These are phyloP conservation scores for Mortierella sp. DNA, from an alignment of 371 early-diverging fungal genomes.

Conservation along the genomic window DNA sequence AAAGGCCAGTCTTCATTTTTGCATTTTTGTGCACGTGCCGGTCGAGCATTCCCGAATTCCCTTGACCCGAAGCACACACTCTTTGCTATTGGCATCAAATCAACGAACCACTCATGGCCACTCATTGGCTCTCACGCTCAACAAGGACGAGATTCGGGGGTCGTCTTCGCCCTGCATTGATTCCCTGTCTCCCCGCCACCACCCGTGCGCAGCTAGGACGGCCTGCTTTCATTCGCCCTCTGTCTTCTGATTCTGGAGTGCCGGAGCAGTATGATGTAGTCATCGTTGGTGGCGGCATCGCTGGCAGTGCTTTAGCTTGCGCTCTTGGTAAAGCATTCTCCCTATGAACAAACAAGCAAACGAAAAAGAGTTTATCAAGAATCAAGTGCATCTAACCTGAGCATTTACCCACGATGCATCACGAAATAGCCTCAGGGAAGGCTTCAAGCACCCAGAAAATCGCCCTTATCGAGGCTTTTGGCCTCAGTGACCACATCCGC, in stretches of 20 bases:
- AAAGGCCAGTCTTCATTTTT: no score
- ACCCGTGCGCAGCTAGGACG: conserved; percentile 6
- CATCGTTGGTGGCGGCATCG: conserved; percentile 95
- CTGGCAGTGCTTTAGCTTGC: conserved; percentile 87
- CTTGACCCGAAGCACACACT: no score
- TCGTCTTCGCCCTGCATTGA: conserved; percentile 3
- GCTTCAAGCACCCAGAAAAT: conserved; percentile 63
- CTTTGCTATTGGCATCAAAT: not conserved
- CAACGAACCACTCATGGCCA: conserved; percentile 10
- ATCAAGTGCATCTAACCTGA: no score
- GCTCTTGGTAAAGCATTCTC: conserved; percentile 68
- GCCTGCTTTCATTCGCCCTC: conserved; percentile 20
- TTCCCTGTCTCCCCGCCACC: conserved; percentile 11
- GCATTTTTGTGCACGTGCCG: no score
- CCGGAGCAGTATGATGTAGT: conserved; percentile 74
- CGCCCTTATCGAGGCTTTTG: conserved; percentile 82
- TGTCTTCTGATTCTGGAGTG: conserved; percentile 21
- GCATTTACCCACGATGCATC: no score
- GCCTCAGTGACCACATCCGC: conserved; percentile 60
- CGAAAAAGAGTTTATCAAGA: no score
- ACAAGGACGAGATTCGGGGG: conserved; percentile 14
- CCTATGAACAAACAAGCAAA: not conserved
- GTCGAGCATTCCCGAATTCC: no score
- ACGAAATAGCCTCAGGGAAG: conserved; percentile 62
- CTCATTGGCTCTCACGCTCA: conserved; percentile 13